Conservation (phyloP, 345 rosid genomes). For the Odontarrhena argentea region DNA sequence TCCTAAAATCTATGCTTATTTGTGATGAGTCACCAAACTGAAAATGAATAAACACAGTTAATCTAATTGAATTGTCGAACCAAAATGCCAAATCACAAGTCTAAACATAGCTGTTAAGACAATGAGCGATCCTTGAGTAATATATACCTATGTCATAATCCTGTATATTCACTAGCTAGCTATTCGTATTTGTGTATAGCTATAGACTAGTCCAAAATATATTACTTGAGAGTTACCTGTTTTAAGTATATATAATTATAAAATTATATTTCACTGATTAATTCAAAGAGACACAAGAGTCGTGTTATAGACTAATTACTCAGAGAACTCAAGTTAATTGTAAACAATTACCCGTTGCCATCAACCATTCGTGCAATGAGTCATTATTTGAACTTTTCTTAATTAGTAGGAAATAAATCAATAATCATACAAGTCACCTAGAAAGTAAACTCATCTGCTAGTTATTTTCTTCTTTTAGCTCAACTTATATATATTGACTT, state of each 20-base stretch:
- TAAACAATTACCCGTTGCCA: constrained; percentile 3
- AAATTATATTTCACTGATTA: background rate
- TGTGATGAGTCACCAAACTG: background rate
- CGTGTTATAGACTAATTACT: constrained; percentile 18
- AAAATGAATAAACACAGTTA: constrained; percentile 11
- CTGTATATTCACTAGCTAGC: background rate
- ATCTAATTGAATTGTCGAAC: background rate
- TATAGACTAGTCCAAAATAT: constrained; percentile 5
- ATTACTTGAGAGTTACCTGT: constrained; percentile 4
- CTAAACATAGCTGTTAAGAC: constrained; percentile 26
- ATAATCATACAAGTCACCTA: constrained; percentile 7
- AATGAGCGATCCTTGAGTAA: constrained; percentile 23
- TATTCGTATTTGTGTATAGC: background rate
- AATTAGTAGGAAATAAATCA: background rate
- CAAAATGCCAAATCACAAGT: constrained; percentile 25
- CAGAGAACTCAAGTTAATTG: constrained; percentile 1
- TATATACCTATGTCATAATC: constrained; percentile 19
- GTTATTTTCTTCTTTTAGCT: background rate
- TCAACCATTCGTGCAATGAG: constrained; percentile 26
- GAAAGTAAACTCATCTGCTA: constrained; percentile 1
- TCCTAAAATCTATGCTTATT: background rate
- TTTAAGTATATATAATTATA: background rate
- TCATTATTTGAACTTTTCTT: constrained; percentile 21
- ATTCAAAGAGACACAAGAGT: constrained; percentile 19
- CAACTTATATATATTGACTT: background rate